phyloP scores from a whole-genome alignment of 495 filamentous ascomycete genomes.

The Aspergillus coremiiformis region DNA sequence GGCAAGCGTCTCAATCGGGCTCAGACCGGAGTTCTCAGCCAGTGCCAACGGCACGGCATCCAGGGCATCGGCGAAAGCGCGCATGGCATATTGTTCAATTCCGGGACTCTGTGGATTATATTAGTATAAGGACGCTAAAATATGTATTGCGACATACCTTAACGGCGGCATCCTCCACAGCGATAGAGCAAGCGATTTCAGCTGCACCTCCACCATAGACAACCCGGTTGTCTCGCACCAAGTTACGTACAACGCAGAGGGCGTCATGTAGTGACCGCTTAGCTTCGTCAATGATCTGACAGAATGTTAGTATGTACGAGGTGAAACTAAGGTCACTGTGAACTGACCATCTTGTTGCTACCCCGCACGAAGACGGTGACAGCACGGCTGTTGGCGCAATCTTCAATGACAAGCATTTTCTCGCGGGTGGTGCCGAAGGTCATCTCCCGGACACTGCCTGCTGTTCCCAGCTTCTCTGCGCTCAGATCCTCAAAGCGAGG shows the following conservation, averaged over 20 bases:
- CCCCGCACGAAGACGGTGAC: conserved; percentile 94
- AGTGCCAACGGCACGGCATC: conserved; percentile 95
- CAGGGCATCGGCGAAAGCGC: conserved; percentile 91
- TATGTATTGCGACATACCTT: conserved; percentile 45
- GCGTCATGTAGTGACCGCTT: conserved; percentile 97
- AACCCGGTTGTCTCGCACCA: conserved; percentile 91
- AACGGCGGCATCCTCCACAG: conserved; percentile 89
- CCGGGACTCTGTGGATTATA: conserved; percentile 60
- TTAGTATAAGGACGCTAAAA: not conserved
- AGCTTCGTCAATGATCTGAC: conserved; percentile 94
- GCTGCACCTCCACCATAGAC: conserved; percentile 98
- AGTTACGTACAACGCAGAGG: conserved; percentile 93
- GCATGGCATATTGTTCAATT: conserved; percentile 97
- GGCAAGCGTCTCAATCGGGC: conserved; percentile 90
- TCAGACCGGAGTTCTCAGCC: conserved; percentile 92
- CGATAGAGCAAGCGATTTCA: conserved; percentile 94
- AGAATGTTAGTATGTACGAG: conserved; percentile 17
- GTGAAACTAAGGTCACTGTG: conserved; percentile 1
- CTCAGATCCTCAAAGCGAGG: conserved; percentile 93
- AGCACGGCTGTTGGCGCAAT: conserved; percentile 94
- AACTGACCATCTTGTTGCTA: conserved; percentile 95
- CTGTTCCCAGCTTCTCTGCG: conserved; percentile 80
- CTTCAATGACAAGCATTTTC: conserved; percentile 99
- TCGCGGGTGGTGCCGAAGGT: conserved; percentile 94
- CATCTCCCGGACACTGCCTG: conserved; percentile 89